Conservation (phyloP, 176 grass and related monocot genomes). For the Oropetium thomaeum region DNA sequence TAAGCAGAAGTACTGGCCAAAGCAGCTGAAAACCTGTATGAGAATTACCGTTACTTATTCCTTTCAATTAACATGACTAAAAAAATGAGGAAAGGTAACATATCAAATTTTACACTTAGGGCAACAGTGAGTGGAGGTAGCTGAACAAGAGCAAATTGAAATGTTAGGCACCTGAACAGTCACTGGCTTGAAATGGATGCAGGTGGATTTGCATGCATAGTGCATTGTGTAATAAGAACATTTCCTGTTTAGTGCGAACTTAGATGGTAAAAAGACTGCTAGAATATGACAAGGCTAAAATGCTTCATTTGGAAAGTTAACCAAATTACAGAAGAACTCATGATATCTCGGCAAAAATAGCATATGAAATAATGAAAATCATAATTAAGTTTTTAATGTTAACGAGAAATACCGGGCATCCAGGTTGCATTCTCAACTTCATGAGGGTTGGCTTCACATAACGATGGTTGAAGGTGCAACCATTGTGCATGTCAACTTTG, state of each 20-base stretch:
- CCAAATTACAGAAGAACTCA: background rate
- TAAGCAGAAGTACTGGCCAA: constrained; percentile 87
- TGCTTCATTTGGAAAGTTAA: background rate
- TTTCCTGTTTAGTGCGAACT: background rate
- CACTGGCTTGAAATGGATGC: background rate
- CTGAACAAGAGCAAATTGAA: background rate
- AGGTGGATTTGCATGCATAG: constrained; percentile 12
- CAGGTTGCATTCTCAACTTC: constrained; percentile 63
- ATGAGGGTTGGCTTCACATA: constrained; percentile 61
- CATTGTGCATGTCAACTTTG: constrained; percentile 64
- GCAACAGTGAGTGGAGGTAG: background rate
- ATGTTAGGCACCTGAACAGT: background rate
- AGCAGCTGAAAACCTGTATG: constrained; percentile 88
- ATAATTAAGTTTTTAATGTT: background rate
- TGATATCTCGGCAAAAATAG: background rate
- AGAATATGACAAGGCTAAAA: background rate
- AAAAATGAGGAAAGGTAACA: background rate
- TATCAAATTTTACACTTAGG: background rate
- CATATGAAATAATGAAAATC: background rate
- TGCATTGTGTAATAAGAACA: background rate
- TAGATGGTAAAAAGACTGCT: background rate
- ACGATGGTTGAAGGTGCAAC: constrained; percentile 60
- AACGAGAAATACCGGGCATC: constrained; percentile 46
- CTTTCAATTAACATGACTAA: background rate
- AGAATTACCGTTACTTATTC: background rate